These are phyloP conservation scores for Peronospora farinosa DNA, from an alignment of 352 stramenopile genomes.

Conservation along the genomic window DNA sequence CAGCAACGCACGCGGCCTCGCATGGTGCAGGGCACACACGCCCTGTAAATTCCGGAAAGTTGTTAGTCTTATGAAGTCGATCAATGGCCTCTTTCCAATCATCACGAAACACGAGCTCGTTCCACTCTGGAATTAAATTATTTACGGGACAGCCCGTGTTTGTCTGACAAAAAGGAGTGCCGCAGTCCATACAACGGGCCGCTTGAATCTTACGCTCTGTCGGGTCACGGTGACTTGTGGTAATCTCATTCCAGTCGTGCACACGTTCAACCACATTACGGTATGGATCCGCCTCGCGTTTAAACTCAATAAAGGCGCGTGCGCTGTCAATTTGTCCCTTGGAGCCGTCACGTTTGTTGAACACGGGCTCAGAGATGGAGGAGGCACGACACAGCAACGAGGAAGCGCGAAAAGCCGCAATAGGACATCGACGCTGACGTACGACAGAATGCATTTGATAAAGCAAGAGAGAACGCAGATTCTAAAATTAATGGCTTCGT, in stretches of 20 bases:
- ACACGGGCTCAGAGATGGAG: constrained; percentile 28
- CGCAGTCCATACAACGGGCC: constrained; percentile 98
- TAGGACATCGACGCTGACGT: constrained; percentile 15
- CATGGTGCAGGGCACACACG: constrained; percentile 95
- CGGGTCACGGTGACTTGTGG: constrained; percentile 85
- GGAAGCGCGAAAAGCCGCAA: constrained; percentile 2
- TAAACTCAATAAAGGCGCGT: constrained; percentile 79
- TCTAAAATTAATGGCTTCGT: neutral
- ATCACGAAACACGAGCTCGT: constrained; percentile 95
- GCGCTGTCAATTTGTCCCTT: constrained; percentile 62
- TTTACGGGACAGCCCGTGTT: constrained; percentile 96
- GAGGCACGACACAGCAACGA: constrained; percentile 18
- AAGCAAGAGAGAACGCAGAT: neutral
- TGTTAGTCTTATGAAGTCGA: constrained; percentile 97
- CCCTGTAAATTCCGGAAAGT: constrained; percentile 98
- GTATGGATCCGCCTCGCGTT: constrained; percentile 89
- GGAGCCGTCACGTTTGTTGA: constrained; percentile 59
- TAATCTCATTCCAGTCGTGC: constrained; percentile 97
- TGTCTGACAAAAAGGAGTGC: constrained; percentile 97
- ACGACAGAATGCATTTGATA: constrained; percentile 28
- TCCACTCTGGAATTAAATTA: constrained; percentile 99
- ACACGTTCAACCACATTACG: constrained; percentile 88
- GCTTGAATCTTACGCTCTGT: constrained; percentile 90
- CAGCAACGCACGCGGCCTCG: constrained; percentile 93
- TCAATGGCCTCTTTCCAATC: constrained; percentile 95